phyloP scores from a whole-genome alignment of 2,329 filamentous ascomycete genomes.

The Cladosporium halotolerans region DNA sequence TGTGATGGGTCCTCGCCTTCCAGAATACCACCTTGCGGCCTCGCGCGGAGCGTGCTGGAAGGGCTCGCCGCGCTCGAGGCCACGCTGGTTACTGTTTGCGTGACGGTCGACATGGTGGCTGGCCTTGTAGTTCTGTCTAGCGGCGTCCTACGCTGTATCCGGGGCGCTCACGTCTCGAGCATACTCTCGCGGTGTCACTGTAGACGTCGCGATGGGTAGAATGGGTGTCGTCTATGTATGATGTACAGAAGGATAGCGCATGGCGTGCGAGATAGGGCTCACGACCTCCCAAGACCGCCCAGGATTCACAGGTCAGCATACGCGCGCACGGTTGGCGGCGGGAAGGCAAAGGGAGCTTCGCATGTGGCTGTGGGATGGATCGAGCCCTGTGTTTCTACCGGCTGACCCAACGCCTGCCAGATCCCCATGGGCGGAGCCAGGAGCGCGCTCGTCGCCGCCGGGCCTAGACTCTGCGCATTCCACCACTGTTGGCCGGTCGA shows the following conservation, averaged over 20 bases:
- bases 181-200: no score
- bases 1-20: constrained; percentile 63
- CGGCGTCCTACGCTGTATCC: no score
- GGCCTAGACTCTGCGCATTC: constrained; percentile 6
- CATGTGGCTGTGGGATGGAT: constrained; percentile 1
- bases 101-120: constrained; percentile 7
- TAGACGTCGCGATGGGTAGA: no score
- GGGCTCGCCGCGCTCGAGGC: constrained; percentile 19
- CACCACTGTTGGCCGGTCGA: not conserved
- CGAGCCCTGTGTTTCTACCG: not conserved
- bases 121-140: no score
- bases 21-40: constrained; percentile 62
- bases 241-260: no score
- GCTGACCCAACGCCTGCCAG: constrained; percentile 2
- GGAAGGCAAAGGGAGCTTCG: not conserved
- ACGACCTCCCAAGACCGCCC: constrained; percentile 8
- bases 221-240: no score
- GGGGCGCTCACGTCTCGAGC: no score
- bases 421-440: constrained; percentile 2
- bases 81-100: not conserved
- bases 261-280: not conserved
- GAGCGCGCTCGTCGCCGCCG: not conserved
- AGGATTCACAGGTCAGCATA: not conserved
- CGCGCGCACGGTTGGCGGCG: constrained; percentile 8
- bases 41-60: constrained; percentile 30